Base-by-base conservation (phyloP, 2,329 filamentous ascomycete genomes). In the Paecilomyces sp. region DNA sequence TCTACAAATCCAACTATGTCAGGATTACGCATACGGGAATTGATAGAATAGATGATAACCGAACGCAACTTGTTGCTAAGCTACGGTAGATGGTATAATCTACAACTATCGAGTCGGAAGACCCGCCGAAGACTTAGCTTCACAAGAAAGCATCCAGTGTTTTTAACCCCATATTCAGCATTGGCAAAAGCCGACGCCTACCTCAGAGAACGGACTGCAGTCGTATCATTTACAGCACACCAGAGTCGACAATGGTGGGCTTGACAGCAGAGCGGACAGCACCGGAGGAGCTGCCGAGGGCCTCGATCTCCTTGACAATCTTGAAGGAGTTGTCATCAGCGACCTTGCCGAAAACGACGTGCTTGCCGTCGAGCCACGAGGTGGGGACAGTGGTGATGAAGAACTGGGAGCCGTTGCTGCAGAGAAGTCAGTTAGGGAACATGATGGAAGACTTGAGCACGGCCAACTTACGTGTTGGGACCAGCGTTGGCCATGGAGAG, bases 401-500 rank as follows among this genome's bases (percentile, higher is more conserved):
- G 81, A 89, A 89, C 76, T 88, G 86, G 61, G 86, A 88, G 72
- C 86, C 86, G 78, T 88, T 89, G 77, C 84, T 84, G 67, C 68
- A 59, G 54, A 64, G 36, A 55, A 54, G 25, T 24, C 54, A 53
- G 53, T 60, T 30, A 66, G 18, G 15, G 15, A 28, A 6, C 25
- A 47, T 41, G 51, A 18, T 41, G 51, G 6, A 58, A n/a, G 55
- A 31, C 31, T 55, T 9, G 31, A 8, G 33, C 60, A 30, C 5
- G 24, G 28, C 47, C 50, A 54, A 75, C 82, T 73, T 80, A 86
- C 83, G 93, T 97, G 88, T 97, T 96, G 74, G 89, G 89, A 69
- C 92, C 92, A 70, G 92, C 90, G 80, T 96, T 96, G 77, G 92
- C 92, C 92, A 96, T 96, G 79, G 92, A 96, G 67, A 96, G 85